Conservation (phyloP, 2,329 filamentous ascomycete genomes). For the Fusarium mexicanum region DNA sequence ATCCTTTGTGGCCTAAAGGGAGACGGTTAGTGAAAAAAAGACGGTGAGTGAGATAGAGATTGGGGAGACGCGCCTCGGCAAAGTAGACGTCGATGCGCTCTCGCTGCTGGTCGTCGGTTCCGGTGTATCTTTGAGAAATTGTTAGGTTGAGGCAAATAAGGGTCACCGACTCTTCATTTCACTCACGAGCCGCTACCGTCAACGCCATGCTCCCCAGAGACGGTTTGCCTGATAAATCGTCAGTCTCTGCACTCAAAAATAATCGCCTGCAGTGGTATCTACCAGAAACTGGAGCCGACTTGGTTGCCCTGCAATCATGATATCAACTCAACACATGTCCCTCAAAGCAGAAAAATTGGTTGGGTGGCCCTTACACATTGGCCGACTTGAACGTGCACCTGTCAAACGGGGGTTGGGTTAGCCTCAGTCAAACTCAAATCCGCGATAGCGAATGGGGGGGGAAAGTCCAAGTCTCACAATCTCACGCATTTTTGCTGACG, state of each 20-base stretch:
- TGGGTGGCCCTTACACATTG: slow-evolving; percentile 80
- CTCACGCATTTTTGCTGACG: slow-evolving; percentile 60
- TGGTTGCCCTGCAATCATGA: slow-evolving; percentile 84
- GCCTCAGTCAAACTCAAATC: slow-evolving; percentile 57
- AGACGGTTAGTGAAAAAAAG: slow-evolving; percentile 12
- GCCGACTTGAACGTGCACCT: slow-evolving; percentile 99
- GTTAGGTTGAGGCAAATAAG: slow-evolving; percentile 10
- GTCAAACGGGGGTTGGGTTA: slow-evolving; percentile 44
- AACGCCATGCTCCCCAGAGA: slow-evolving; percentile 92
- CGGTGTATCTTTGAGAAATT: slow-evolving; percentile 68
- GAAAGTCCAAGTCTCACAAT: slow-evolving; percentile 59
- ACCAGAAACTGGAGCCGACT: slow-evolving; percentile 99
- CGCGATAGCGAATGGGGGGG: not conserved
- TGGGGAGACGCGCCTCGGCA: slow-evolving; percentile 67
- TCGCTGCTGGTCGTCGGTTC: slow-evolving; percentile 96
- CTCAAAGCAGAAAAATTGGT: slow-evolving; percentile 44
- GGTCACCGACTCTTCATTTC: slow-evolving; percentile 1
- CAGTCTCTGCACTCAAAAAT: not conserved
- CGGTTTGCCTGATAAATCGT: slow-evolving; percentile 66
- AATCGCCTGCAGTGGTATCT: not conserved
- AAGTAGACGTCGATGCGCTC: slow-evolving; percentile 99
- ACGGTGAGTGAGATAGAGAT: not conserved
- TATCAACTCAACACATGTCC: slow-evolving; percentile 21
- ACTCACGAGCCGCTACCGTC: slow-evolving; percentile 89
- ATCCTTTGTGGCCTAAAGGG: slow-evolving; percentile 84